These are phyloP conservation scores for Lonicera japonica DNA, from an alignment of 129 eudicot species.

Conservation along the genomic window DNA sequence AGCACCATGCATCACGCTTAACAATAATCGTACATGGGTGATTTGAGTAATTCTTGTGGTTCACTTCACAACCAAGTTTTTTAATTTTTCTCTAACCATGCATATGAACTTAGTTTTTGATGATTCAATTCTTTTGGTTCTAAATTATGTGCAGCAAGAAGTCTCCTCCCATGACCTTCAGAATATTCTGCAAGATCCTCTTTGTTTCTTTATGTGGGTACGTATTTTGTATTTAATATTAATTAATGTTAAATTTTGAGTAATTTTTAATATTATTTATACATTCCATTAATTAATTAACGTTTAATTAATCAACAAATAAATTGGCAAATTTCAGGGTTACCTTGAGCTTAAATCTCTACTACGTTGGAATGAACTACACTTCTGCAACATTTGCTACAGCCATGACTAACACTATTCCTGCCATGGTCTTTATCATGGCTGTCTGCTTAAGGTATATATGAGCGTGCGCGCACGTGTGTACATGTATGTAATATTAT, in stretches of 20 bases:
- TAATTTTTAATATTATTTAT: too few species aligned
- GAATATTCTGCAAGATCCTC: background rate
- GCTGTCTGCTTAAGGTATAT: slow-evolving; percentile 7
- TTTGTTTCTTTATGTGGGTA: background rate
- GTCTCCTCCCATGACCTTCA: background rate
- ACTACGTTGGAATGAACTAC: background rate
- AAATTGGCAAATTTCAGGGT: background rate
- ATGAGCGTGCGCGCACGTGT: background rate
- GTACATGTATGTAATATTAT: too few species aligned
- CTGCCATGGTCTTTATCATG: background rate
- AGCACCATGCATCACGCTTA: too few species aligned
- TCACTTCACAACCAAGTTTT: too few species aligned
- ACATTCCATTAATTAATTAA: too few species aligned
- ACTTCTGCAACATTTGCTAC: slow-evolving; percentile 10
- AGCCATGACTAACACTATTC: background rate
- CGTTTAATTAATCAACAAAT: too few species aligned
- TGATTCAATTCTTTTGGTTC: background rate
- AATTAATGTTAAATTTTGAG: too few species aligned
- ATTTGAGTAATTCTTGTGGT: too few species aligned
- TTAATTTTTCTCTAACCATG: too few species aligned
- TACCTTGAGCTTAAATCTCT: slow-evolving; percentile 4
- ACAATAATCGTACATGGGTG: too few species aligned
- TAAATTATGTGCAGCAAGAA: background rate
- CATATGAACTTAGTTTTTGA: too few species aligned
- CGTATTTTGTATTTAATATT: background rate